A percentile compares a stretch with the other conserved stretches of the same genome.
These are phyloP conservation scores for Zalaria obscura DNA, from an alignment of 2,329 filamentous ascomycete genomes.

Conservation along the genomic window DNA sequence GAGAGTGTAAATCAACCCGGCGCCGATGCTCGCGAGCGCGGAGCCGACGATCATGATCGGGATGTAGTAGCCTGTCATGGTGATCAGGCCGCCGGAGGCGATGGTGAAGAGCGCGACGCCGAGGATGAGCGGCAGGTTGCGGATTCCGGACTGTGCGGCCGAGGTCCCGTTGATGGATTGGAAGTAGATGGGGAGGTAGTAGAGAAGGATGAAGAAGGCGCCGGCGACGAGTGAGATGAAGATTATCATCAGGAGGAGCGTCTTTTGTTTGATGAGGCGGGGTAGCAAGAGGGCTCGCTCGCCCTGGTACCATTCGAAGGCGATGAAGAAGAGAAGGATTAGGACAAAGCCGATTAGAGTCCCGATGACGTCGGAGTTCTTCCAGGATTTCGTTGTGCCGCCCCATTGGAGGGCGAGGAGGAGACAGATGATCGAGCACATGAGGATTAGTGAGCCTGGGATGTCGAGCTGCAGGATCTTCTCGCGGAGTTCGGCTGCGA, in stretches of 20 bases:
- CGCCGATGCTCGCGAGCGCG: not conserved
- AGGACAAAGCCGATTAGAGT: conserved; percentile 29
- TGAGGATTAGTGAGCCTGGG: not conserved
- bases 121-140: conserved; percentile 30
- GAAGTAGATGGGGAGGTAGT: conserved; percentile 41
- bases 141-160: conserved; percentile 27
- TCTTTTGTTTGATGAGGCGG: not conserved
- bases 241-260: not conserved
- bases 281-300: conserved; percentile 4
- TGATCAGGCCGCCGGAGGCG: not conserved
- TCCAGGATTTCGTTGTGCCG: conserved; percentile 23
- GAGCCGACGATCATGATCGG: not conserved
- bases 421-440: conserved; percentile 16
- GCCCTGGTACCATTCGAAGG: not conserved
- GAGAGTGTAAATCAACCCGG: conserved; percentile 29
- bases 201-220: conserved; percentile 11
- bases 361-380: conserved; percentile 27
- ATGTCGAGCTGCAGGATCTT: conserved; percentile 3
- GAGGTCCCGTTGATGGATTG: conserved; percentile 34
- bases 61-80: not conserved
- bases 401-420: conserved; percentile 35
- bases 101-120: not conserved
- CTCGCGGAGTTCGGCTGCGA: not conserved
- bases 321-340: not conserved
- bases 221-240: not conserved